Percentiles rank a stretch among this genome's conserved stretches.
Conservation (phyloP, 2,329 filamentous ascomycete species). For the Verticillium albo-atrum region DNA sequence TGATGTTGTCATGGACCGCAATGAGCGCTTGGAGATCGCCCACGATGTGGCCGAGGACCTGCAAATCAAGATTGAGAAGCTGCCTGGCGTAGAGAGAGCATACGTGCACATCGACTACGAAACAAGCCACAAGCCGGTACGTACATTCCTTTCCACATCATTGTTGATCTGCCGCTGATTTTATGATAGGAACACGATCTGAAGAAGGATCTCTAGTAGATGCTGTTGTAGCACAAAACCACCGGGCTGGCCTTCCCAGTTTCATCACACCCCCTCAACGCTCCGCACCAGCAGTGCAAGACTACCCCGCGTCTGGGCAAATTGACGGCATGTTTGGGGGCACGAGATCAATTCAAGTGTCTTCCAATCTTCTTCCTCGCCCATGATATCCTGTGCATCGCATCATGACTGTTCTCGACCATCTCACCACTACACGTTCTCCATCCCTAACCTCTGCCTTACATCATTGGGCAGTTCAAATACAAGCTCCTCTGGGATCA, state of each 20-base stretch:
- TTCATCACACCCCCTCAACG: too few relatives aligned
- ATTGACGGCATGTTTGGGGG: neutral
- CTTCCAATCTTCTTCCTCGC: neutral
- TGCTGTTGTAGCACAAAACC: neutral
- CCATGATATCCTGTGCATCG: neutral
- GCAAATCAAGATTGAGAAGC: constrained; percentile 87
- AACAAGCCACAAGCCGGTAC: constrained; percentile 81
- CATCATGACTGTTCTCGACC: neutral
- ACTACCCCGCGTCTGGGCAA: too few relatives aligned
- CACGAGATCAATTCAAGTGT: neutral
- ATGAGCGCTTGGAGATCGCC: constrained; percentile 67
- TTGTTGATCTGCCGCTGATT: neutral
- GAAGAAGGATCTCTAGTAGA: constrained; percentile 54
- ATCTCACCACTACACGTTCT: too few relatives aligned
- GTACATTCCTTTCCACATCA: neutral
- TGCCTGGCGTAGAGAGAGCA: constrained; percentile 87
- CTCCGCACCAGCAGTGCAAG: too few relatives aligned
- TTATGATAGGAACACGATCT: constrained; percentile 48
- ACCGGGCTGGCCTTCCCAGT: neutral
- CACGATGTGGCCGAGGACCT: constrained; percentile 93
- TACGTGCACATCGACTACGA: constrained; percentile 98
- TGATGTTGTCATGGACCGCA: constrained; percentile 87
- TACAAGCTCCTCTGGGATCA: constrained; percentile 40
- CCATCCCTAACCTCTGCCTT: constrained; percentile 25
- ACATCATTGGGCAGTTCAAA: constrained; percentile 36